A percentile compares a stretch with the other conserved stretches of the same genome.
These are phyloP conservation scores for Pneumocystis oryctolagi DNA, from an alignment of 1,139 yeast species.

Conservation along the genomic window DNA sequence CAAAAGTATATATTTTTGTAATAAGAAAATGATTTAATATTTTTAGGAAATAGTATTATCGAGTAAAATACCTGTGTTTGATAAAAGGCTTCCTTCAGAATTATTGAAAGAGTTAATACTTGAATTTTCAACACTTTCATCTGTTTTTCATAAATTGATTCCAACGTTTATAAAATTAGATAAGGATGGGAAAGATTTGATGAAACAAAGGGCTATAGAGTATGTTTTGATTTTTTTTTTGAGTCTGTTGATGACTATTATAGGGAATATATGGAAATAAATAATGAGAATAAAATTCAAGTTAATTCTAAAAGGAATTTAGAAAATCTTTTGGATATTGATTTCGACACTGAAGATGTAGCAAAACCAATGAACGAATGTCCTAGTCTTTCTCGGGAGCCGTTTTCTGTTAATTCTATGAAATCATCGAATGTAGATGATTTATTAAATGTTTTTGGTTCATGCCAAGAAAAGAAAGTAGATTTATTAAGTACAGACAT, in stretches of 20 bases:
- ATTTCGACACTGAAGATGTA: conserved; percentile 30
- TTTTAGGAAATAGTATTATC: not conserved
- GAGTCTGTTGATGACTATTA: not conserved
- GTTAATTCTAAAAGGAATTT: conserved; percentile 39
- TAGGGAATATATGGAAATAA: conserved; percentile 54
- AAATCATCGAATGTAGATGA: conserved; percentile 14
- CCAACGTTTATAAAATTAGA: conserved; percentile 45
- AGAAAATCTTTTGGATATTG: conserved; percentile 78
- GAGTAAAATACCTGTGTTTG: not conserved
- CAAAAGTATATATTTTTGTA: conserved; percentile 42
- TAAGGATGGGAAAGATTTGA: conserved; percentile 30
- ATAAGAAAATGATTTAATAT: conserved; percentile 55
- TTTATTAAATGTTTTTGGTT: conserved; percentile 8
- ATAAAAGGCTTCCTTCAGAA: conserved; percentile 41
- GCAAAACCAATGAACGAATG: conserved; percentile 19
- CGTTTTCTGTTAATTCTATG: conserved; percentile 9
- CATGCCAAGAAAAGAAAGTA: conserved; percentile 17
- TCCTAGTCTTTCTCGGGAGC: conserved; percentile 17
- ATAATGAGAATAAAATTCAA: conserved; percentile 59
- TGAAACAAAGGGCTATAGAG: conserved; percentile 44
- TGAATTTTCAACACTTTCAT: conserved; percentile 76
- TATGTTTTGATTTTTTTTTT: not conserved
- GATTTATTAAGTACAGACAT: conserved; percentile 32
- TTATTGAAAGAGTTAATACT: conserved; percentile 50
- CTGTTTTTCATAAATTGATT: conserved; percentile 80